Evolutionary conservation across 78 protist genomes (phyloP), one percentile per base, ranked within the genome.

Genomic region (Polysphondylium violaceum): DNA sequence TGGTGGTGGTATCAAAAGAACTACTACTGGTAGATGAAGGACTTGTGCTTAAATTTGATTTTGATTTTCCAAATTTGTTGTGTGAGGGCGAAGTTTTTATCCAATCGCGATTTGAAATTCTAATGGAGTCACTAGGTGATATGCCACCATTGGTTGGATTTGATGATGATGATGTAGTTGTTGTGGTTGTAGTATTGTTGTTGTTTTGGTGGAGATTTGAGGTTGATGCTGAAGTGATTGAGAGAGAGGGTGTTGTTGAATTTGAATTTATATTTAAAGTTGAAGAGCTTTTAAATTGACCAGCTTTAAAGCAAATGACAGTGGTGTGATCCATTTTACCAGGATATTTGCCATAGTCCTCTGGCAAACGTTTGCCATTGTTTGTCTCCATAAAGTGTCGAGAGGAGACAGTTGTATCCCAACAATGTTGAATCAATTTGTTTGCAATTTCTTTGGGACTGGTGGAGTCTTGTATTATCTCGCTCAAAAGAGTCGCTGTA

Each of bases 321-420:
- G 92, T 92, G 17, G 89, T 76, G 77, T 92, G 95, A 40, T 92
- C 95, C 91, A 92, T 78, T 47, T 92, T 92, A 23, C 95, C 95
- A 16, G 87, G 95, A 27, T 56, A 91, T 17, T 2, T 67, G 19
- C 47, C 31, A 55, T 78, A 76, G 40, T 78, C 78, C 14, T 47
- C 35, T 38, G 94, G 94, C 43, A 76, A 27, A 29, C 83, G 65
- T 23, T 74, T 74, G 23, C 81, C 81, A 17, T 47, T 31, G 19
- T 73, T 74, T 9, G 19, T 27, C 41, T 92, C 89, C 76, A 92
- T 31, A n/a, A 38, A 92, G 4, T 40, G 27, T 36, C 95, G 50
- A 0, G 85, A 61, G 11, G 77, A 12, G 0, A 35, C 21, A 16
- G 94, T 90, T 0, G 87, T 74, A 31, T 90, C 44, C 91, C 86